Evolutionary conservation across 495 filamentous ascomycete genomes (phyloP).

Genomic region (Beverwykella pulmonaria): DNA sequence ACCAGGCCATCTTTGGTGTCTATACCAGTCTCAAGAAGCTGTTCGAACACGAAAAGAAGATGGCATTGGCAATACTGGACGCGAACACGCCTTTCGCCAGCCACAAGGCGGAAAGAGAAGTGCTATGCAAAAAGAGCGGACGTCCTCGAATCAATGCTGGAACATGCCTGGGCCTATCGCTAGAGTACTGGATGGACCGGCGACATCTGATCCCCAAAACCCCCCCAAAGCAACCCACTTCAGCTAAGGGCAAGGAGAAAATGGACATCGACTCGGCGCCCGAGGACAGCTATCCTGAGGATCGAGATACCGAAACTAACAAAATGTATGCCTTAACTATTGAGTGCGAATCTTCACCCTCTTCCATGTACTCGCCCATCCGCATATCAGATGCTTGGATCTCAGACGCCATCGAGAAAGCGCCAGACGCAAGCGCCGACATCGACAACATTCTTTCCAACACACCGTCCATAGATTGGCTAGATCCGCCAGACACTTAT

Average conservation of each 20-base stretch:
- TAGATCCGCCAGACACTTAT: constrained; percentile 57
- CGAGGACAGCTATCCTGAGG: constrained; percentile 22
- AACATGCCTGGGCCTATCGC: constrained; percentile 68
- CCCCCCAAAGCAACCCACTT: constrained; percentile 31
- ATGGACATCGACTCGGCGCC: constrained; percentile 32
- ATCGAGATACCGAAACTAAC: constrained; percentile 37
- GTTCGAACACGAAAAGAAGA: constrained; percentile 68
- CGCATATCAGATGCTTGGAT: constrained; percentile 73
- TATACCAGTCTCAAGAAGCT: constrained; percentile 65
- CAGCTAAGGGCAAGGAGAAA: constrained; percentile 28
- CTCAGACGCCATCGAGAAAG: constrained; percentile 58
- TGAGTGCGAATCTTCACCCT: constrained; percentile 61
- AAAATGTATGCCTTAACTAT: constrained; percentile 64
- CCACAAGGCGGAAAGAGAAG: constrained; percentile 51
- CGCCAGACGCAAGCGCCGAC: constrained; percentile 22
- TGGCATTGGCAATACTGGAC: constrained; percentile 50
- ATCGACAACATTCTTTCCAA: constrained; percentile 31
- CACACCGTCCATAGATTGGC: constrained; percentile 62
- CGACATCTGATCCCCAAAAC: constrained; percentile 50
- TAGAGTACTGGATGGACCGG: constrained; percentile 85
- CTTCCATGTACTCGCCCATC: constrained; percentile 58
- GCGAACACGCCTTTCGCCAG: constrained; percentile 53
- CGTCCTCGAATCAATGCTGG: constrained; percentile 76
- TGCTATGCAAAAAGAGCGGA: constrained; percentile 70
- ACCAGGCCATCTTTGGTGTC: constrained; percentile 83